Conservation (phyloP, 768 basidiomycete species). For the Kwoniella botswanensis region DNA sequence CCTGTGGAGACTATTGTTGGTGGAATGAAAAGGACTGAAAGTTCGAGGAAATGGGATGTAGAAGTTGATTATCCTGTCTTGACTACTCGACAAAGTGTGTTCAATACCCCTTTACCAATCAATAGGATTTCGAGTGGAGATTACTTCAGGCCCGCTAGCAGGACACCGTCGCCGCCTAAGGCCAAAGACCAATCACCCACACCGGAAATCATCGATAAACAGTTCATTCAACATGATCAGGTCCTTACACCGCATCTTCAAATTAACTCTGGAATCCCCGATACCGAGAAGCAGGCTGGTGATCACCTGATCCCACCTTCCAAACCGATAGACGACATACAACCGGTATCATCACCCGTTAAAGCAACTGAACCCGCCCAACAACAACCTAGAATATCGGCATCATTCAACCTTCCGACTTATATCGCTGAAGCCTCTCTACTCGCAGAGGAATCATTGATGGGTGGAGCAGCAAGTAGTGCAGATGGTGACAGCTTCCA, state of each 20-base stretch:
- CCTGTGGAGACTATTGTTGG: not conserved
- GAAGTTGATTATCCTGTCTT: slow-evolving; percentile 34
- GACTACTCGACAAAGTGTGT: slow-evolving; percentile 36
- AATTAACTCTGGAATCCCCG: not conserved
- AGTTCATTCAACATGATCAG: not conserved
- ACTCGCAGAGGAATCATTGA: slow-evolving; percentile 21
- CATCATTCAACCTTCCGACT: slow-evolving; percentile 22
- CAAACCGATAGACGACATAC: not conserved
- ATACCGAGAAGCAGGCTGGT: not conserved
- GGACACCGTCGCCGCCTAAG: not conserved
- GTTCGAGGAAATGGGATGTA: slow-evolving; percentile 17
- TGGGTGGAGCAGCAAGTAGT: slow-evolving; percentile 11
- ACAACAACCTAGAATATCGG: slow-evolving; percentile 12
- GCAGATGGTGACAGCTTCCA: slow-evolving; percentile 21
- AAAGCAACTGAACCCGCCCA: slow-evolving; percentile 7
- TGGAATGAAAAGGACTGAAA: not conserved
- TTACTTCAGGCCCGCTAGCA: not conserved
- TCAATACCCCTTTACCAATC: slow-evolving; percentile 24
- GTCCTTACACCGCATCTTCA: not conserved
- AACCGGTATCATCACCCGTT: not conserved
- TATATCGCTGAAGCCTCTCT: slow-evolving; percentile 21
- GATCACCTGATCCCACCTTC: not conserved
- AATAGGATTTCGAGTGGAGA: slow-evolving; percentile 9
- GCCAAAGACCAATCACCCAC: slow-evolving; percentile 9
- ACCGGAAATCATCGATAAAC: not conserved